Base-by-base conservation (phyloP, 1,139 yeast species). In the Pichia terricola region DNA sequence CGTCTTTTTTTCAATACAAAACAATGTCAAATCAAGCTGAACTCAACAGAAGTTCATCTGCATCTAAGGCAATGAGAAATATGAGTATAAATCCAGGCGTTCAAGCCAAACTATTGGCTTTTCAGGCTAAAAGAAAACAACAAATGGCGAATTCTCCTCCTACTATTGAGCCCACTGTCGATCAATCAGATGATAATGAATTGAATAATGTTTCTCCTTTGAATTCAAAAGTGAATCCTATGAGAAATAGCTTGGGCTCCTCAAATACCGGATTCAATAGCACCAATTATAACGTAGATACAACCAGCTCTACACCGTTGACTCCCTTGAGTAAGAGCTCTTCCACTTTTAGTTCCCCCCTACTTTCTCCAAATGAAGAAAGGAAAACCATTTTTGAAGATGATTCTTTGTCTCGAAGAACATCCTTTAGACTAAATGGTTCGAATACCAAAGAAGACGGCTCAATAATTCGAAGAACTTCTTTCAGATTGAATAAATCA, bases 21-120 rank as follows among this genome's bases (percentile, higher is more conserved):
- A 16, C 22, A 16, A 16, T 16, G 22, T 16, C 22, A 16, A 16
- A 16, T 16, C 22, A 33, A 7, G 46, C 45, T 27, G 46, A 45
- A n/a, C 33, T 47, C n/a, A 26, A 44, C 3, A 42, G 50, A 11
- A 42, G 47, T 7, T 42, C 47, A 4, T 47, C 50, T 10, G 40
- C 49, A 5, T 46, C 49, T 10, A 44, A 44, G 26, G 43, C 40
- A 31, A 39, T 47, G 40, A 40, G 50, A 39, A 45, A 41, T 28
- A 42, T 43, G 38, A 38, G 45, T 5, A 50, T 62, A 38, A 81
- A 73, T 58, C 78, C 85, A 11, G 86, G 79, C 51, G 72, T 82
- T 44, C 91, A 82, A 61, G 94, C 91, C 2, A 68, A 87, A 51
- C 69, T 84, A 41, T 64, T 81, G 62, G 89, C 89, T 0, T 81